phyloP scores from a whole-genome alignment of 192 early-diverging fungal species.

The Mortierella alpina region DNA sequence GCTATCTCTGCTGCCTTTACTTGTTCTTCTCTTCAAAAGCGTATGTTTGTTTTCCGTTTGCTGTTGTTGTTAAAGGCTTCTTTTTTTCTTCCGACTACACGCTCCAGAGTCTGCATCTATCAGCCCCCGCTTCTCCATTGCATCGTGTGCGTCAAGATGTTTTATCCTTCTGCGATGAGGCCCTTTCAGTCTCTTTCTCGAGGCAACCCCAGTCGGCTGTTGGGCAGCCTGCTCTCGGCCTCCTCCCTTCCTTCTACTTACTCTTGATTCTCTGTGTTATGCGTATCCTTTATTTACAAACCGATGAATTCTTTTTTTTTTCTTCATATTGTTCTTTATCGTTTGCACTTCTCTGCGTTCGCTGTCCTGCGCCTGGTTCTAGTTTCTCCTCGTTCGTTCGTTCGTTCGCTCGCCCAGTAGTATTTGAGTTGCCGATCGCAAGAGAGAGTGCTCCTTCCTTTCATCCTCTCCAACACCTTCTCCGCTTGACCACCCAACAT shows the following conservation, averaged over 20 bases:
- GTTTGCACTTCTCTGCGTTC: neutral
- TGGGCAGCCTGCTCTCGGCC: neutral
- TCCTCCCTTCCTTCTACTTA: neutral
- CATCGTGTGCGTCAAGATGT: too few species aligned
- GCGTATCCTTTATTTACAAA: neutral
- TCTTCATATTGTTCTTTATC: neutral
- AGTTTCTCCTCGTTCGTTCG: too few species aligned
- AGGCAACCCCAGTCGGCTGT: too few species aligned
- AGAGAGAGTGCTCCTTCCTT: too few species aligned
- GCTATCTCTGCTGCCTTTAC: too few species aligned
- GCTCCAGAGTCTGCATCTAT: neutral
- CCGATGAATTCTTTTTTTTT: neutral
- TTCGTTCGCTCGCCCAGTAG: too few species aligned
- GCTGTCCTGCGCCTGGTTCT: too few species aligned
- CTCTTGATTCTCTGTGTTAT: neutral
- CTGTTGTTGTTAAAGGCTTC: neutral
- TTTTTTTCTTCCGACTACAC: neutral
- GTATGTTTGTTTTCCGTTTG: conserved; percentile 1
- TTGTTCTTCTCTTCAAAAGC: neutral
- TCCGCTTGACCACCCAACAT: too few species aligned
- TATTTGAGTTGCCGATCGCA: too few species aligned
- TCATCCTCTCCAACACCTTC: too few species aligned
- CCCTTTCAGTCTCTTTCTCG: neutral
- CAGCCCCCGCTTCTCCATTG: neutral
- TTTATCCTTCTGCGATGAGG: too few species aligned